These are phyloP conservation scores for Trametes versicolor DNA, from an alignment of 1,284 basidiomycete genomes.

Conservation along the genomic window DNA sequence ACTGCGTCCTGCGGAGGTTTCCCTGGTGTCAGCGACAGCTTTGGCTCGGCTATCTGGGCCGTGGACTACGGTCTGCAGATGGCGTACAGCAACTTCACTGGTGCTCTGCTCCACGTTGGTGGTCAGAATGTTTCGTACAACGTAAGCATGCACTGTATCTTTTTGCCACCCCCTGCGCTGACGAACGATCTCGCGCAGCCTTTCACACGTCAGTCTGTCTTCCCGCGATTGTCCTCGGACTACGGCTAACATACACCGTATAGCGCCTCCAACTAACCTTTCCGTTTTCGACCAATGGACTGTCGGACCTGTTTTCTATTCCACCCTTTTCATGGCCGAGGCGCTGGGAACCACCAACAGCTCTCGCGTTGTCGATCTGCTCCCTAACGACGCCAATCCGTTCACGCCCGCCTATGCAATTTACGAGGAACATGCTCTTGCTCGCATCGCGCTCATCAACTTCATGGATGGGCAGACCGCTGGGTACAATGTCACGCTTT, in stretches of 20 bases:
- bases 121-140: constrained; percentile 77
- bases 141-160: constrained; percentile 48
- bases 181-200: constrained; percentile 35
- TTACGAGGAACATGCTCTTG: constrained; percentile 67
- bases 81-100: constrained; percentile 66
- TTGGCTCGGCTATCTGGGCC: constrained; percentile 59
- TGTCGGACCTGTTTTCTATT: constrained; percentile 74
- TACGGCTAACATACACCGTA: constrained; percentile 19
- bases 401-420: constrained; percentile 78
- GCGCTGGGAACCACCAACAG: constrained; percentile 68
- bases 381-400: constrained; percentile 55
- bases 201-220: constrained; percentile 55
- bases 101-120: constrained; percentile 70
- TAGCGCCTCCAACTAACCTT: constrained; percentile 69
- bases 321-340: constrained; percentile 74
- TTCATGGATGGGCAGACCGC: constrained; percentile 62
- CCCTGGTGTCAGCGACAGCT: constrained; percentile 73
- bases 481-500: constrained; percentile 55
- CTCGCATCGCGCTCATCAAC: constrained; percentile 73
- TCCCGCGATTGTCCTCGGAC: neutral
- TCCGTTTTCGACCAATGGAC: constrained; percentile 68
- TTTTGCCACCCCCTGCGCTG: neutral
- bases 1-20: constrained; percentile 87
- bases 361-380: constrained; percentile 68
- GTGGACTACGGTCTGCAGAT: constrained; percentile 50